Conservation (phyloP, 2,329 filamentous ascomycete species). For the Curvularia spicifera region DNA sequence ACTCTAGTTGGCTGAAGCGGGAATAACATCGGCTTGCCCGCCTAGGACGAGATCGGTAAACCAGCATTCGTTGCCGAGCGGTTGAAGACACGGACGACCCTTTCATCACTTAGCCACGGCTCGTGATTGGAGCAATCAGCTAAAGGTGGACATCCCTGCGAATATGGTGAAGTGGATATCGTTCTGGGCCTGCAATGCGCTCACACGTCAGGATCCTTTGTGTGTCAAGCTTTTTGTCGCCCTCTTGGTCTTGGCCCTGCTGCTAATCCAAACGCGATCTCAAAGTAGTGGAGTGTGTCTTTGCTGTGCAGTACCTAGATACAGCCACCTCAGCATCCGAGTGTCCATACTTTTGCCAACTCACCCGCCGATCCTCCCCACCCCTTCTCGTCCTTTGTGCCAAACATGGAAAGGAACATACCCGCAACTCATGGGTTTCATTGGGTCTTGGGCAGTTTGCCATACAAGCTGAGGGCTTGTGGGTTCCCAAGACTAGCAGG, state of each 20-base stretch:
- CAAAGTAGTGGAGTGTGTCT: background rate
- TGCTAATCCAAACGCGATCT: background rate
- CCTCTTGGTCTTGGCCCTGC: background rate
- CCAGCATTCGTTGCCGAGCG: conserved; percentile 14
- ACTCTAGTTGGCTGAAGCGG: conserved; percentile 20
- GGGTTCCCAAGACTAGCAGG: conserved; percentile 13
- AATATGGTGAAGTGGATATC: conserved; percentile 1
- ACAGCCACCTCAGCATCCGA: conserved; percentile 4
- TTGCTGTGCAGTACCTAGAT: background rate
- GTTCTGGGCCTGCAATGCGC: background rate
- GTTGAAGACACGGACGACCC: conserved; percentile 13
- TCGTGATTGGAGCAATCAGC: conserved; percentile 19
- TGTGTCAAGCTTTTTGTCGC: background rate
- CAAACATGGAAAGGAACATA: conserved; percentile 18
- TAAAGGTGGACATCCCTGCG: conserved; percentile 9
- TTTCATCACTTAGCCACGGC: conserved; percentile 24
- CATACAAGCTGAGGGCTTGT: conserved; percentile 18
- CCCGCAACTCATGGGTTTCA: too few species aligned
- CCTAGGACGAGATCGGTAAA: conserved; percentile 19
- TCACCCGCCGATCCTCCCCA: conserved; percentile 33
- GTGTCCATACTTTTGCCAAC: conserved; percentile 3
- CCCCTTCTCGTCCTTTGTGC: conserved; percentile 16
- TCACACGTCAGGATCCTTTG: background rate
- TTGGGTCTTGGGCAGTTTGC: background rate
- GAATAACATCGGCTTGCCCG: conserved; percentile 15